Percentiles rank a stretch among this genome's conserved stretches.
phyloP scores from a whole-genome alignment of 352 stramenopile species.

The Elongisporangium anandrum region DNA sequence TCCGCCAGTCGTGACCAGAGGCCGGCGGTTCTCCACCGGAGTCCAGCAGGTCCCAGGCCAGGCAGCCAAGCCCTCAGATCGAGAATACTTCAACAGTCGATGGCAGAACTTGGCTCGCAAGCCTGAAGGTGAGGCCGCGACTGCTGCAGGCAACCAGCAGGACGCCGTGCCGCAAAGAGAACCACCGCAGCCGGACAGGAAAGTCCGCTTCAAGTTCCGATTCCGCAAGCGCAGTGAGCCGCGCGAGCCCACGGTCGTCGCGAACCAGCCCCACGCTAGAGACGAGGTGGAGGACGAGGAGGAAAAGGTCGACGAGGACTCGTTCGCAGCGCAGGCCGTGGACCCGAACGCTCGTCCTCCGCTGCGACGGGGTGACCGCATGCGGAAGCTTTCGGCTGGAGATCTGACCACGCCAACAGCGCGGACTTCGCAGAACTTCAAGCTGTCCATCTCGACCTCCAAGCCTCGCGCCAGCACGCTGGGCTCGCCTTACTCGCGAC shows the following conservation, averaged over 20 bases:
- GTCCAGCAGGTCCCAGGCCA: conserved; percentile 4
- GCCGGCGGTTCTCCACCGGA: neutral
- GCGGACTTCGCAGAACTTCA: neutral
- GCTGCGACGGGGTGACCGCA: neutral
- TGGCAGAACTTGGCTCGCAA: conserved; percentile 8
- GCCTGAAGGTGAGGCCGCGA: conserved; percentile 3
- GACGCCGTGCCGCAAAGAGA: neutral
- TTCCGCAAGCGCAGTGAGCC: conserved; percentile 2
- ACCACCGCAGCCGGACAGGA: conserved; percentile 6
- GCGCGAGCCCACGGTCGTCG: neutral
- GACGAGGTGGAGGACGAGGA: conserved; percentile 8
- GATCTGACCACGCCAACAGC: neutral
- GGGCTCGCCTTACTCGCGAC: neutral
- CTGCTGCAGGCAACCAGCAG: conserved; percentile 1
- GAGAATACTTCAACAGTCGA: conserved; percentile 16
- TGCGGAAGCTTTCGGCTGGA: neutral
- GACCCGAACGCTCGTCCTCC: conserved; percentile 5
- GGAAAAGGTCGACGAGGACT: neutral
- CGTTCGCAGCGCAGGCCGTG: conserved; percentile 4
- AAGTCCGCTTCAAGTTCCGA: conserved; percentile 3
- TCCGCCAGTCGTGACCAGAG: neutral
- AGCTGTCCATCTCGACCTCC: neutral
- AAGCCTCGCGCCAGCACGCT: neutral
- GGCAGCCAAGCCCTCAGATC: conserved; percentile 14
- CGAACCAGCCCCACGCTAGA: conserved; percentile 1